Percentiles rank a stretch among this genome's conserved stretches.
phyloP scores from a whole-genome alignment of 192 early-diverging fungal genomes.

The Rhizophagus sp. region DNA sequence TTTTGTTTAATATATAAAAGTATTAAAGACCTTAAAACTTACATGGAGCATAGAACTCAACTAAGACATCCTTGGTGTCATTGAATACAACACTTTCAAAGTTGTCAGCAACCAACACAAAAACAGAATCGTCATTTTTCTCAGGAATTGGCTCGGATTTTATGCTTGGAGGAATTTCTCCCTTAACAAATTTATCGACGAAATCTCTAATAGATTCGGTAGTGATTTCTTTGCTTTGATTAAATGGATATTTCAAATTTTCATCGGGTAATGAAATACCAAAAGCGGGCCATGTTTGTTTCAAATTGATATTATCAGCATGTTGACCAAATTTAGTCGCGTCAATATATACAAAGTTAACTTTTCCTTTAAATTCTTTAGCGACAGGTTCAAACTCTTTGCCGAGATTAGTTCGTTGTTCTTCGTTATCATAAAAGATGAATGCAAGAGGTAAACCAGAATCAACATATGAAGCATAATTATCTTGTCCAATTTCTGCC shows the following conservation, averaged over 20 bases:
- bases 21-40: background rate
- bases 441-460: conserved; percentile 89
- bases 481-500: conserved; percentile 88
- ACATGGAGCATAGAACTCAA: conserved; percentile 59
- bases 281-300: conserved; percentile 92
- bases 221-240: conserved; percentile 68
- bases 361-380: conserved; percentile 82
- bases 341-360: conserved; percentile 92
- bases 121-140: conserved; percentile 85
- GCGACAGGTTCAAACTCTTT: conserved; percentile 71
- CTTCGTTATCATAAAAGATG: conserved; percentile 74
- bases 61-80: conserved; percentile 59
- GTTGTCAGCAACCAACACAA: conserved; percentile 82
- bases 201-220: conserved; percentile 60
- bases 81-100: conserved; percentile 85
- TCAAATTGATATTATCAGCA: conserved; percentile 86
- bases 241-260: conserved; percentile 85
- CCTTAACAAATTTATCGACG: conserved; percentile 64
- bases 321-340: conserved; percentile 82
- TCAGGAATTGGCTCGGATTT: conserved; percentile 85
- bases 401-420: conserved; percentile 57
- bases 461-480: conserved; percentile 87
- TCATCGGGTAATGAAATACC: conserved; percentile 79
- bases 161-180: conserved; percentile 71
- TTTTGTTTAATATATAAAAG: background rate